Percentiles rank a stretch among this genome's conserved stretches.
Evolutionary conservation across 768 basidiomycete species (phyloP).

Genomic region (Chalciporus chontae): DNA sequence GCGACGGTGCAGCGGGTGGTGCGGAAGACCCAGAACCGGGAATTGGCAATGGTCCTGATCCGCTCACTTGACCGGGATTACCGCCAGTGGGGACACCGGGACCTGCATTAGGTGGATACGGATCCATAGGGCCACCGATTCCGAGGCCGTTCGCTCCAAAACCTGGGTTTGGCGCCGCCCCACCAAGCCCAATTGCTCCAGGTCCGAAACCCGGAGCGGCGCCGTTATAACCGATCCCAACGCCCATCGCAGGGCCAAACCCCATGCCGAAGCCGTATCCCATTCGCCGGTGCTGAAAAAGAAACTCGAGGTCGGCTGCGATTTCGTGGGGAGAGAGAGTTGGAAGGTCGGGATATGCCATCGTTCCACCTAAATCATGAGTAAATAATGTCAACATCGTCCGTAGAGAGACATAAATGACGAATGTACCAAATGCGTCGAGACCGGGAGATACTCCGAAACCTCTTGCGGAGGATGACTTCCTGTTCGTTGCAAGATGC

Average conservation of each 20-base stretch:
- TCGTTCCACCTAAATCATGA: conserved; percentile 44
- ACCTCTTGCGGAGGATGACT: conserved; percentile 15
- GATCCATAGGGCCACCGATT: conserved; percentile 14
- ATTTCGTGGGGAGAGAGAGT: conserved; percentile 48
- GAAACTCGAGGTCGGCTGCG: conserved; percentile 49
- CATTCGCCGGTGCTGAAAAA: conserved; percentile 41
- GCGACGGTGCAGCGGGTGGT: conserved; percentile 10
- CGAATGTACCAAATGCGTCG: conserved; percentile 17
- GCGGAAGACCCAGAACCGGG: conserved; percentile 10
- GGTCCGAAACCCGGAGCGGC: conserved; percentile 17
- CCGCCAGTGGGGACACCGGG: conserved; percentile 10
- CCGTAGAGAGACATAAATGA: conserved; percentile 4
- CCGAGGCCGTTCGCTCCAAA: conserved; percentile 24
- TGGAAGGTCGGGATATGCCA: conserved; percentile 30
- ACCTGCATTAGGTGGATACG: conserved; percentile 14
- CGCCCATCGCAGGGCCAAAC: conserved; percentile 21
- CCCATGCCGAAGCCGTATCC: conserved; percentile 25
- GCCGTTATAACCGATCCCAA: conserved; percentile 15
- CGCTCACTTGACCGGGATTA: conserved; percentile 7
- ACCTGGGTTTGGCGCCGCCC: conserved; percentile 9
- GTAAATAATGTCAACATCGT: not conserved
- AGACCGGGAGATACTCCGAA: conserved; percentile 17
- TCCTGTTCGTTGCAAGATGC: conserved; percentile 21
- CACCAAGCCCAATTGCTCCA: conserved; percentile 16
- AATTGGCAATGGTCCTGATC: conserved; percentile 1